Evolutionary conservation across 2,329 filamentous ascomycete species (phyloP), one percentile per base, ranked within the genome.

Genomic region (Myrmaecium sp.): DNA sequence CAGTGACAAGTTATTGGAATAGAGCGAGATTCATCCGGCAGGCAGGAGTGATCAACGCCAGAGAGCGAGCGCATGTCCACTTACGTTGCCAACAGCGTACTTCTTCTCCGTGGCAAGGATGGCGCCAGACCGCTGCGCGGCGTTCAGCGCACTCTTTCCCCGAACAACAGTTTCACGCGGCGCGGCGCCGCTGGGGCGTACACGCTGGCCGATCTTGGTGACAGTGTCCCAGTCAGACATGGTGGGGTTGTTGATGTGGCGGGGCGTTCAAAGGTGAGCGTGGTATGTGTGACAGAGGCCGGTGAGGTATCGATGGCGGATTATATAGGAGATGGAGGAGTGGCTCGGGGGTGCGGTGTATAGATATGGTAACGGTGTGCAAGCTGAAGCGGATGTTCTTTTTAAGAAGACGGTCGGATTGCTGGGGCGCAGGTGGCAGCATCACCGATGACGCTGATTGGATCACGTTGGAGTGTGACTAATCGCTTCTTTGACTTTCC

Each of bases 81-180:
- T 44, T 74, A 89, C 81, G 52, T 95, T 95, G 51, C 75, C 73
- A 31, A 69, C 68, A 25, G 67, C 60, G 49, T 57, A 77, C 52
- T 98, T 98, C 79, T 98, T 98, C 63, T 98, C 86, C 1, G 86
- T 92, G 33, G 64, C 66, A 36, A 92, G 54, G 41, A 91, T 55
- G 32, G 67, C 66, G 34, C 89, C 89, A 34, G 63, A 67, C 36
- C 89, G 74, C 57, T 80, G 73, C 15, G 89, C 89, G 33, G 86
- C 86, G 57, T 98, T 98, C 41, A 98, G 60, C 18, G 82, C 70
- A 32, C 61, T 62, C 54, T 80, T 82, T 49, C 86, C 81, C 52
- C 78, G 77, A 51, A 95, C 68, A 42, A 94, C 84, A 3, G 77
- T 91, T 66, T 94, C 83, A 41, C 81, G 79, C 40, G 69, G 61